Base-by-base conservation (phyloP, 129 eudicot species). In the Tagetes erecta region DNA sequence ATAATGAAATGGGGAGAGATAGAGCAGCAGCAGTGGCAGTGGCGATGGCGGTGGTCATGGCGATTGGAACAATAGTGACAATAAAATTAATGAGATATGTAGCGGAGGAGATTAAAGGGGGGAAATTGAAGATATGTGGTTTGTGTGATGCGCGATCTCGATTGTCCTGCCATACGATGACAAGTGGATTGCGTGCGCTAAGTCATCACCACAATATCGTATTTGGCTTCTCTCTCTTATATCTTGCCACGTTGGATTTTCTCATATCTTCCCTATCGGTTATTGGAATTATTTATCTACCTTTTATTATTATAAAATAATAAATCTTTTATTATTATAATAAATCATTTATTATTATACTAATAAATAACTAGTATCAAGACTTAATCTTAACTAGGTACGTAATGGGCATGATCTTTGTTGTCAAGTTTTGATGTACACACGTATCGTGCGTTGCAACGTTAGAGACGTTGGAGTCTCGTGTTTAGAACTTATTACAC, bases 41-140 rank as follows among this genome's bases (percentile, higher is more conserved):
- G 83, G 97, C 93, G 80, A 86, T 82, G 73, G 88, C 77, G 83
- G 97, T 91, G 80, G 87, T 82, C 98, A 94, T 94, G 83, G 85
- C 86, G 66, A 79, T 20, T 55, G 51, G 39, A 34, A 74, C 70
- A 62, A 42, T n/a, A 33, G 30, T 75, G 10, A 79, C 46, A 78
- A 83, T 84, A 75, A 42, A 80, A 80, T 40, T 47, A 68, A 38
- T 66, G 8, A 38, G 27, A 4, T 20, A 80, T 83, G 82, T 80
- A 42, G 78, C 5, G 83, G 59, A 84, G 69, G 46, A 59, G 80
- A 64, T 68, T 75, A 71, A 27, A 46, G 49, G 68, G 31, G 12
- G 53, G 71, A 74, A 80, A 53, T 80, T 71, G 64, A 74, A 69
- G 97, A 94, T 86, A 88, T 79, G 93, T 74, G 93, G 91, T 50